Evolutionary conservation across 1,284 basidiomycete genomes (phyloP), one percentile per base, ranked within the genome.

Genomic region (Chondrostereum purpureum): DNA sequence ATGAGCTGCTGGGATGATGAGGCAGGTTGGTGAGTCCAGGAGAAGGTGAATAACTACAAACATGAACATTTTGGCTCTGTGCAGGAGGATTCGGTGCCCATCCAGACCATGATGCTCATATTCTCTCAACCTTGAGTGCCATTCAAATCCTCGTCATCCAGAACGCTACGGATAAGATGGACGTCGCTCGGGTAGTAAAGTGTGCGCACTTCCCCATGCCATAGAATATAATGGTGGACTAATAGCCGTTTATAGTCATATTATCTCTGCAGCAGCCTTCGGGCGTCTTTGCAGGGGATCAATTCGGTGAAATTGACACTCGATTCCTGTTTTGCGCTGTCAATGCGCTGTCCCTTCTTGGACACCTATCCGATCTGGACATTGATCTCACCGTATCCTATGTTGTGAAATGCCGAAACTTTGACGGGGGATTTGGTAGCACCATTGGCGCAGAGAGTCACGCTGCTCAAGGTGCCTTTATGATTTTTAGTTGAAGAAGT

Each of bases 401-500:
- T 62, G 78, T 99, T 36, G 60, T 70, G 11, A 68, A 75, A 24
- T 96, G 94, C 63, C 76, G 74, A 58, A 99, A 99, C 62, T 95
- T 93, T 60, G 95, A 99, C 60, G 94, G 94, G 3, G 95, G 93
- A 0, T 99, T 96, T 56, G 95, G 95, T 10, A 81, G 75, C 33
- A 66, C 70, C 16, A 74, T 80, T 6, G 95, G 93, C 0, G 92
- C 89, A 1, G 95, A 99, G 67, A 92, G 86, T 52, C 95, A 98
- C 66, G 82, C 93, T 5, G 89, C 77, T 0, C 91, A 94, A 77
- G 90, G 93, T 93, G 46, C 37, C 74, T 31, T 21, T 13, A 21
- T 39, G 3, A 36, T 43, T 22, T 21, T 17, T 49, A 8, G 44
- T 38, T 34, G 20, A 31, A n/a, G 27, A 42, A 16, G 18, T 20